Percentiles rank a stretch among this genome's conserved stretches.
These are phyloP conservation scores for Aspergillus pseudoterreus DNA, from an alignment of 2,329 filamentous ascomycete genomes.

Conservation along the genomic window DNA sequence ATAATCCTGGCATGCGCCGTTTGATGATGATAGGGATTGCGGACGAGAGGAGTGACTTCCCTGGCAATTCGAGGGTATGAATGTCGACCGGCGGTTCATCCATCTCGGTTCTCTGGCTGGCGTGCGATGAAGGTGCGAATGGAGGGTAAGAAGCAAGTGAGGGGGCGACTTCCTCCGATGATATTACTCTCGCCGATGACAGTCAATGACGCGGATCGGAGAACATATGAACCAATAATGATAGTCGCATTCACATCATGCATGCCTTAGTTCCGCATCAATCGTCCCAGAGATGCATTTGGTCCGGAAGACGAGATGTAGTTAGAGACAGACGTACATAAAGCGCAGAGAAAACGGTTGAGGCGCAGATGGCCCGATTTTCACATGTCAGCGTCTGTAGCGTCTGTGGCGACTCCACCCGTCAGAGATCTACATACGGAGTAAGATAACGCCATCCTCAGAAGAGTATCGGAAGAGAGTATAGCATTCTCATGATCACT, in stretches of 20 bases:
- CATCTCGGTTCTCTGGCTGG: neutral
- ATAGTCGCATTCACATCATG: too few species aligned
- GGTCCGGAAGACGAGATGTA: neutral
- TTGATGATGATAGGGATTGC: conserved; percentile 26
- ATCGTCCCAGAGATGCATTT: too few species aligned
- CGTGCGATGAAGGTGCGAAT: neutral
- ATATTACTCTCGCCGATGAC: neutral
- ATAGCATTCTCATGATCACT: too few species aligned
- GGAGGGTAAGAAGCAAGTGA: neutral
- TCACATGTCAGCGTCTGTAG: conserved; percentile 17
- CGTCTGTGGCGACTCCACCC: neutral
- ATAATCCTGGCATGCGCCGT: conserved; percentile 24
- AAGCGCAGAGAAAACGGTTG: conserved; percentile 4
- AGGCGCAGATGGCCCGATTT: conserved; percentile 13
- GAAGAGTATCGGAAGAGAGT: too few species aligned
- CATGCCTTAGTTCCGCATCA: too few species aligned
- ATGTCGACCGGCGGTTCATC: conserved; percentile 4
- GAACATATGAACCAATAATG: too few species aligned
- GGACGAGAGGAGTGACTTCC: conserved; percentile 14
- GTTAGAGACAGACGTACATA: neutral
- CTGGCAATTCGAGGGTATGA: conserved; percentile 17
- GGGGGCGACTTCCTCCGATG: neutral
- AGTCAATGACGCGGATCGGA: neutral
- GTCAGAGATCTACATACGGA: neutral
- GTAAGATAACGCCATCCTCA: too few species aligned